These are phyloP conservation scores for Aspergillus wentii DNA, from an alignment of 495 filamentous ascomycete genomes.

Conservation along the genomic window DNA sequence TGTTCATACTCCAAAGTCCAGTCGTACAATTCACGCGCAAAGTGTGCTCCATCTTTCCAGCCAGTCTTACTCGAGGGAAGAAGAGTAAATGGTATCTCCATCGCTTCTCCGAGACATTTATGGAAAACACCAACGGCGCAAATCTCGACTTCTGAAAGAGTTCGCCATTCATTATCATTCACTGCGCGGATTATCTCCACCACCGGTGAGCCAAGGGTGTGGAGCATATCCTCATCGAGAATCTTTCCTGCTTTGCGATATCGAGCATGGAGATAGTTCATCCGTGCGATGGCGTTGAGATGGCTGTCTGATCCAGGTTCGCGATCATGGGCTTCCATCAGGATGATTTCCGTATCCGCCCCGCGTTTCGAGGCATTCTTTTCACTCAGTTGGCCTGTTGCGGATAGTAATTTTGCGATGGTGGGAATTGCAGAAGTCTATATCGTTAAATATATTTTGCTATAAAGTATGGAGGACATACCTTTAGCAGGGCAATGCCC, in stretches of 20 bases:
- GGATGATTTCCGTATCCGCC: conserved; percentile 28
- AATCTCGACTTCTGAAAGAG: conserved; percentile 27
- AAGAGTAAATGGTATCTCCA: conserved; percentile 11
- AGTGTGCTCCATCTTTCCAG: conserved; percentile 50
- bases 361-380: conserved; percentile 25
- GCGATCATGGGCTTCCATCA: conserved; percentile 22
- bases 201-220: conserved; percentile 38
- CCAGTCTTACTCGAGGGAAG: conserved; percentile 31
- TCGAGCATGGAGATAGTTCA: conserved; percentile 53
- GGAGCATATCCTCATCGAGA: conserved; percentile 29
- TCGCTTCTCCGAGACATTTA: conserved; percentile 31
- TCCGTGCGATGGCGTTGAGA: conserved; percentile 38
- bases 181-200: conserved; percentile 36
- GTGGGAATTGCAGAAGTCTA: conserved; percentile 34
- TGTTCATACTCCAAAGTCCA: conserved; percentile 47
- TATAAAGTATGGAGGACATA: neutral
- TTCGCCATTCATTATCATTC: conserved; percentile 36
- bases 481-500: conserved; percentile 16
- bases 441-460: neutral
- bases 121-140: conserved; percentile 36
- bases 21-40: conserved; percentile 40
- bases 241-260: conserved; percentile 45
- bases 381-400: conserved; percentile 22
- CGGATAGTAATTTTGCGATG: conserved; percentile 25
- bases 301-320: conserved; percentile 11